Evolutionary conservation across 2,329 filamentous ascomycete species (phyloP).

Genomic region (Elsinoe arachidis): DNA sequence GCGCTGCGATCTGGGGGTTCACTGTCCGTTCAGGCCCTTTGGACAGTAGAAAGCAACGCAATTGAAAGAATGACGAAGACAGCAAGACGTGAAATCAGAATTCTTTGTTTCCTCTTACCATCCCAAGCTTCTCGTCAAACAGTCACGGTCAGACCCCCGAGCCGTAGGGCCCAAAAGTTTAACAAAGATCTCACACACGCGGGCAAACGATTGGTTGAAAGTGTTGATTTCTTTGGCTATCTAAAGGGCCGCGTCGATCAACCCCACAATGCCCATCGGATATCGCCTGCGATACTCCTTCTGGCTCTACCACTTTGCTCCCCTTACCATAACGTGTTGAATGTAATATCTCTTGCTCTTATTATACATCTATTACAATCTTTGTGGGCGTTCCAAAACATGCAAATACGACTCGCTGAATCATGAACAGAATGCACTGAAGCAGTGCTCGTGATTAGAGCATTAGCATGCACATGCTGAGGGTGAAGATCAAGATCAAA

Average conservation of each 20-base stretch:
- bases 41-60: not conserved
- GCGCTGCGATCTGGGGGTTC: not conserved
- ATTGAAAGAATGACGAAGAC: not conserved
- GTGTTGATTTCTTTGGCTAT: slow-evolving; percentile 5
- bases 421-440: not conserved
- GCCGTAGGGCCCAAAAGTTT: not conserved
- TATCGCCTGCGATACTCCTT: slow-evolving; percentile 6
- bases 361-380: not conserved
- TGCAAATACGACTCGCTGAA: not conserved
- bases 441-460: not conserved
- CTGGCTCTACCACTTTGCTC: not conserved
- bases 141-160: not conserved
- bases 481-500: slow-evolving; percentile 6
- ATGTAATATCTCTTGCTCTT: not conserved
- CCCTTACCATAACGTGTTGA: not conserved
- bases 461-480: slow-evolving; percentile 11
- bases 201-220: slow-evolving; percentile 1
- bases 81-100: not conserved
- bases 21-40: not conserved
- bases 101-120: not conserved
- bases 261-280: not conserved
- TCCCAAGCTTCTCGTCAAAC: not conserved
- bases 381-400: not conserved
- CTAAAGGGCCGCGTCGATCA: not conserved
- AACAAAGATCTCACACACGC: not conserved